Evolutionary conservation across 257 asterid genomes (phyloP).

Genomic region (Salvia miltiorrhiza): DNA sequence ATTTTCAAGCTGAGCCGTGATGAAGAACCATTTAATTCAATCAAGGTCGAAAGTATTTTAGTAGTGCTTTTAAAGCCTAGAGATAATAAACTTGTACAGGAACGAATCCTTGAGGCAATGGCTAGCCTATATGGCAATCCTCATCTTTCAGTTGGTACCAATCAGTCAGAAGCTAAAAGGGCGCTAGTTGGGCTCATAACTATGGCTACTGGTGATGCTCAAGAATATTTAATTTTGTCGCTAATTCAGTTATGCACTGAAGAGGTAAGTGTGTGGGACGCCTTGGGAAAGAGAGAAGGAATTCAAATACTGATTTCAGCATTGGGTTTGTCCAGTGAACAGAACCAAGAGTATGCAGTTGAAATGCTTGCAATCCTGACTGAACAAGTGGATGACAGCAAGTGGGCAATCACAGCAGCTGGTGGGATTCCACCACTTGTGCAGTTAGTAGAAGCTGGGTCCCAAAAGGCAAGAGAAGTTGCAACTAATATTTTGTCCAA

Average conservation of each 20-base stretch:
- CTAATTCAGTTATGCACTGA: constrained; percentile 55
- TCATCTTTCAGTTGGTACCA: constrained; percentile 35
- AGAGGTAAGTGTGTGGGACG: constrained; percentile 67
- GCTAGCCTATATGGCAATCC: constrained; percentile 67
- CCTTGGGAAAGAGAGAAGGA: constrained; percentile 87
- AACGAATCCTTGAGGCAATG: constrained; percentile 84
- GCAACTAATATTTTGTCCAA: constrained; percentile 60
- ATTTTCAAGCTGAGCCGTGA: constrained; percentile 50
- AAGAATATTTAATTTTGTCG: constrained; percentile 60
- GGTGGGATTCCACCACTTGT: constrained; percentile 96
- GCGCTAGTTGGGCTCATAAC: constrained; percentile 79
- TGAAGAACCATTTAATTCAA: constrained; percentile 46
- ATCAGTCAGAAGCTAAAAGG: constrained; percentile 68
- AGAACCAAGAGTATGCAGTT: constrained; percentile 80
- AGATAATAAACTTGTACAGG: constrained; percentile 78
- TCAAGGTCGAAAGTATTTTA: constrained; percentile 54
- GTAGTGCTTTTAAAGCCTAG: constrained; percentile 76
- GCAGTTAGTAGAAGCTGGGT: constrained; percentile 67
- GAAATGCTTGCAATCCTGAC: constrained; percentile 72
- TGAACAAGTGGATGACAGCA: constrained; percentile 85
- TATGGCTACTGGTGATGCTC: constrained; percentile 64
- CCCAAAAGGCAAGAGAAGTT: constrained; percentile 62
- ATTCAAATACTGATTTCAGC: constrained; percentile 75
- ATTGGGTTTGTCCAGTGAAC: constrained; percentile 74
- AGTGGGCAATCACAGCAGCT: constrained; percentile 95